Evolutionary conservation across 805 yeast species (phyloP).

Genomic region (Saccharomycopsis vini): DNA sequence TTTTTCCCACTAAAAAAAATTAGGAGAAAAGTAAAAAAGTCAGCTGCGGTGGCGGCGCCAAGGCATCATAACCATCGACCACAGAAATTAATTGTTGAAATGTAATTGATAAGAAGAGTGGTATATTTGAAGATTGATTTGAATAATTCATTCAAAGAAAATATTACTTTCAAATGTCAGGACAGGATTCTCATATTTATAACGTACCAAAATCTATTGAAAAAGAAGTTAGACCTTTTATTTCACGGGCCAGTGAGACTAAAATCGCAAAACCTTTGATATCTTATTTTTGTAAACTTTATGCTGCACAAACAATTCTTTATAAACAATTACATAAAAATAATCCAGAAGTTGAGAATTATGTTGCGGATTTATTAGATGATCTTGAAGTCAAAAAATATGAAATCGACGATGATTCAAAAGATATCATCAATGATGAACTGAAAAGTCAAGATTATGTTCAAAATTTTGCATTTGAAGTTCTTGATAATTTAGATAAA

Average conservation of each 20-base stretch:
- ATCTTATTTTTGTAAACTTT: constrained; percentile 62
- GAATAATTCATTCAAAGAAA: too few relatives aligned
- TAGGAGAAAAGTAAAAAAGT: too few relatives aligned
- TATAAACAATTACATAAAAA: constrained; percentile 48
- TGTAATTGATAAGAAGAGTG: too few relatives aligned
- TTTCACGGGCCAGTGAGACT: constrained; percentile 52
- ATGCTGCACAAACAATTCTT: constrained; percentile 68
- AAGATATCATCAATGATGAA: constrained; percentile 49
- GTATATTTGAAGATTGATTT: too few relatives aligned
- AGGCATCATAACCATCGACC: too few relatives aligned
- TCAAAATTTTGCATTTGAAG: constrained; percentile 45
- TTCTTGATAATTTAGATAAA: constrained; percentile 46
- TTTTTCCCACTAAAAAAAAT: too few relatives aligned
- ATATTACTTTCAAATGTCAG: too few relatives aligned
- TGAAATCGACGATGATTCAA: constrained; percentile 29
- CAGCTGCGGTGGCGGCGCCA: too few relatives aligned
- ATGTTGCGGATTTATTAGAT: constrained; percentile 57
- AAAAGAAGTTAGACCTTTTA: constrained; percentile 36
- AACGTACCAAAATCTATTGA: too few relatives aligned
- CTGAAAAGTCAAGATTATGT: constrained; percentile 48
- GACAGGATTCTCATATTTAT: too few relatives aligned
- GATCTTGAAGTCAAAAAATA: constrained; percentile 53
- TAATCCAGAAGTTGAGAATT: constrained; percentile 45
- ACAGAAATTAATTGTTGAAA: too few relatives aligned
- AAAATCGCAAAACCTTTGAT: constrained; percentile 52